Base-by-base conservation (phyloP, 129 eudicot genomes). In the Flaveria brownii region DNA sequence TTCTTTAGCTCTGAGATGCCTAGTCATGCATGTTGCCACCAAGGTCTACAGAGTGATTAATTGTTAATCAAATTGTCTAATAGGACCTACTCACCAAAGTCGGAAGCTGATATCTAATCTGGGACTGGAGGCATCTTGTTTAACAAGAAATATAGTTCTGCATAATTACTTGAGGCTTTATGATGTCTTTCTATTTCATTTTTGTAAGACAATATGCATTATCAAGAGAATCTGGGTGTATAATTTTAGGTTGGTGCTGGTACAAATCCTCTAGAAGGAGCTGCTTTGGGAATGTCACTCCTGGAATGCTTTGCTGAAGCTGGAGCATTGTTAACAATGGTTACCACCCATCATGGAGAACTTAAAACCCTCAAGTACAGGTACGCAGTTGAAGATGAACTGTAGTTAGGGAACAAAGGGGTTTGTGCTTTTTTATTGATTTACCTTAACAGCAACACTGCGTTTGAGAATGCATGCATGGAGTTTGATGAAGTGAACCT, bases 331-430 rank as follows among this genome's bases (percentile, higher is more conserved):
- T 76, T 94, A 82, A 94, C 99, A 13, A 81, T 94, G 77, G 93
- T 97, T 71, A 88, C 99, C 49, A 94, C 99, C 78, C 99, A 94
- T 91, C 97, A 91, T 9, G 99, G 99, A 10, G 97, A 94, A 83
- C 96, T 94, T 36, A 94, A 94, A 89, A 91, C 97, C 81, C 93
- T 94, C 11, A 94, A 94, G 72, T 94, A 94, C 84, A 88, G 97
- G 98, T 93, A 76, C 11, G 69, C 15, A 42, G 71, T 28, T 50
- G 47, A 30, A 79, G 51, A 8, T 68, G 81, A 39, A 78, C 74
- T 43, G 46, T 72, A 20, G 42, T 62, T 16, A 43, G 56, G 64
- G 23, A 47, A 70, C 52, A 63, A 49, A 57, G 69, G 20, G n/a
- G 63, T 69, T 66, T 39, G 65, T 63, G 43, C n/a, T 72, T 20